phyloP scores from a whole-genome alignment of 2,329 filamentous ascomycete species.

The Arthrobotrys sinensis region DNA sequence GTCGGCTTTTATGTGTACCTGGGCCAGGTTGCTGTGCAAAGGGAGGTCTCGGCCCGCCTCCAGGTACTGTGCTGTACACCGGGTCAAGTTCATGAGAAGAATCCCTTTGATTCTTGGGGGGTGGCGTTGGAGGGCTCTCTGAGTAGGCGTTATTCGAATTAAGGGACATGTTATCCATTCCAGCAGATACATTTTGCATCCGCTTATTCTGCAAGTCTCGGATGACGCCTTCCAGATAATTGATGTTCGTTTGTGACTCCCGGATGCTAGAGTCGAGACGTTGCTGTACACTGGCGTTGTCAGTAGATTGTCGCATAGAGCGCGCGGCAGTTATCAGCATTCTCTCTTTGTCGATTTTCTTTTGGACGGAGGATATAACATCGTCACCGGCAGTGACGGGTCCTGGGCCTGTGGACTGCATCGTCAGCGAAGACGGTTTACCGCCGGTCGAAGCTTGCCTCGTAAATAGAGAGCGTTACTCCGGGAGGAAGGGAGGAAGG shows the following conservation, averaged over 20 bases:
- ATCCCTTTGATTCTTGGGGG: slow-evolving; percentile 63
- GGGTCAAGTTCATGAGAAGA: slow-evolving; percentile 68
- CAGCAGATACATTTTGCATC: slow-evolving; percentile 80
- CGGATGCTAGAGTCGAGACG: slow-evolving; percentile 94
- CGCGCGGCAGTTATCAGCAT: slow-evolving; percentile 93
- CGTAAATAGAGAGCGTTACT: neutral
- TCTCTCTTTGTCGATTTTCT: slow-evolving; percentile 98
- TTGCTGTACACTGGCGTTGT: slow-evolving; percentile 91
- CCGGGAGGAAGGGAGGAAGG: neutral
- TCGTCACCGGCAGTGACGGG: slow-evolving; percentile 35
- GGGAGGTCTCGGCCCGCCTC: slow-evolving; percentile 75
- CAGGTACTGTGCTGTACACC: slow-evolving; percentile 82
- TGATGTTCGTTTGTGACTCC: slow-evolving; percentile 91
- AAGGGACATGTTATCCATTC: slow-evolving; percentile 70
- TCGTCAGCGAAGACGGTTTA: slow-evolving; percentile 71
- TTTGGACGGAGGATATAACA: slow-evolving; percentile 74
- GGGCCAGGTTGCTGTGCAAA: slow-evolving; percentile 80
- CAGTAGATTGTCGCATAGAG: slow-evolving; percentile 94
- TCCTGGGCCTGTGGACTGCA: slow-evolving; percentile 74
- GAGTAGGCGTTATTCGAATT: slow-evolving; percentile 24
- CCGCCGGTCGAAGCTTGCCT: neutral
- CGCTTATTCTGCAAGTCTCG: slow-evolving; percentile 78
- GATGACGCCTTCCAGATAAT: slow-evolving; percentile 95
- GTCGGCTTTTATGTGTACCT: slow-evolving; percentile 79
- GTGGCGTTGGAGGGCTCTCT: slow-evolving; percentile 61